These are phyloP conservation scores for Paulownia fortunei DNA, from an alignment of 257 asterid species.

Conservation along the genomic window DNA sequence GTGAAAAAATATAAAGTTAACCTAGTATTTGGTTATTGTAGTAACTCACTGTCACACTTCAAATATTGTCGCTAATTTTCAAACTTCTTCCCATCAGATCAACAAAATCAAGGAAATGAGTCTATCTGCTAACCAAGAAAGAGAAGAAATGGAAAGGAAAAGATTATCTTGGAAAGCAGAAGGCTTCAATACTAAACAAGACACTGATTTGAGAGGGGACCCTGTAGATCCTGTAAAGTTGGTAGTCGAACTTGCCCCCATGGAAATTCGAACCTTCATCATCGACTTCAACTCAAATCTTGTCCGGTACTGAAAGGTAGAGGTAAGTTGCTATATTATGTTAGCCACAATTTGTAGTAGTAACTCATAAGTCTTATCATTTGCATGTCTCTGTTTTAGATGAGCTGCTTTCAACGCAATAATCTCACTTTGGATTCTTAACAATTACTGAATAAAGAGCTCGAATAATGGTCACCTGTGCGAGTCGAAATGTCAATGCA, in stretches of 20 bases:
- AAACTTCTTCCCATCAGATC: constrained; percentile 47
- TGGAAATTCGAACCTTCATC: constrained; percentile 89
- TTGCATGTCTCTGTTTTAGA: background rate
- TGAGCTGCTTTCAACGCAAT: background rate
- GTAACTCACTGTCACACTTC: background rate
- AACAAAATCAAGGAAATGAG: constrained; percentile 58
- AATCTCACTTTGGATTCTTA: background rate
- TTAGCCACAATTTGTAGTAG: background rate
- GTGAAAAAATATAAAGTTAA: constrained; percentile 40
- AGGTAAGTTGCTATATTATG: constrained; percentile 4
- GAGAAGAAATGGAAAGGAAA: constrained; percentile 78
- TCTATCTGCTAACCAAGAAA: constrained; percentile 79
- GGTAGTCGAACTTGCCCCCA: constrained; percentile 75
- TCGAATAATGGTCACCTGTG: background rate
- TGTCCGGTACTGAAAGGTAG: constrained; percentile 20
- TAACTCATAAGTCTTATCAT: background rate
- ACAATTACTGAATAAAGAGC: background rate
- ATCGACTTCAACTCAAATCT: constrained; percentile 47
- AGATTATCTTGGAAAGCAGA: constrained; percentile 72
- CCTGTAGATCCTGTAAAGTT: constrained; percentile 68
- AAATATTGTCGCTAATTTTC: background rate
- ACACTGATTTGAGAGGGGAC: constrained; percentile 51
- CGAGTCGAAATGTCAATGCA: background rate
- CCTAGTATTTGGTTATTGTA: background rate
- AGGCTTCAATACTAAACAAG: constrained; percentile 37